Evolutionary conservation across 2,329 filamentous ascomycete genomes (phyloP), one percentile per base, ranked within the genome.

Genomic region (Thelonectria olida): DNA sequence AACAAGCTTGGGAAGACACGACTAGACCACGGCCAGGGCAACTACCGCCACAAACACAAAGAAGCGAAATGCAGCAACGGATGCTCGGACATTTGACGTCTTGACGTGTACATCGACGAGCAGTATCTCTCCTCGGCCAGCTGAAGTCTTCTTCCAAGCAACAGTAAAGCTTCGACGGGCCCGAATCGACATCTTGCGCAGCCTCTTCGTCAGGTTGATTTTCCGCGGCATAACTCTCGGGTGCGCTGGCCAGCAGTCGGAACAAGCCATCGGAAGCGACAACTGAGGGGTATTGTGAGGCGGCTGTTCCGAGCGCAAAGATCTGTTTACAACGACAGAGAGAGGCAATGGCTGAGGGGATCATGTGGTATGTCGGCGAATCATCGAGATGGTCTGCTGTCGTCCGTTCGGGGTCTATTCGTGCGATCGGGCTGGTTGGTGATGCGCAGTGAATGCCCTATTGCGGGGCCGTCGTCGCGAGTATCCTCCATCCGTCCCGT

Each of bases 401-500:
- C 48, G 51, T 22, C 28, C 49, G 4, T 28, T 38, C 39, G 45
- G 25, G 19, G 47, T 28, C 31, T 31, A 44, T 36, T 55, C 20
- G 51, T 38, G 55, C 19, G 34, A 28, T 22, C 48, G 19, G 47
- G 39, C 23, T 47, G 38, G n/a, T 60, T 42, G 45, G 38, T 47
- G 38, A 34, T 51, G 36, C 44, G 38, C 36, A 51, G 34, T 27
- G 31, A 36, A 42, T 60, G 38, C 57, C 28, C 45, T 39, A 44
- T 27, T 38, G 57, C 57, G 51, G 55, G 45, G 44, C 45, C 9
- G 8, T 19, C 31, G 36, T 34, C 31, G 19, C 39, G n/a, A 51
- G 17, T 4, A 12, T 23, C 38, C 28, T 45, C 41, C 5, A 19
- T 47, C 38, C 25, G 13, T 39, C 34, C 22, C 22, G 28, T 28